phyloP scores from a whole-genome alignment of 805 yeast species.

The Barnettozyma siamensis region DNA sequence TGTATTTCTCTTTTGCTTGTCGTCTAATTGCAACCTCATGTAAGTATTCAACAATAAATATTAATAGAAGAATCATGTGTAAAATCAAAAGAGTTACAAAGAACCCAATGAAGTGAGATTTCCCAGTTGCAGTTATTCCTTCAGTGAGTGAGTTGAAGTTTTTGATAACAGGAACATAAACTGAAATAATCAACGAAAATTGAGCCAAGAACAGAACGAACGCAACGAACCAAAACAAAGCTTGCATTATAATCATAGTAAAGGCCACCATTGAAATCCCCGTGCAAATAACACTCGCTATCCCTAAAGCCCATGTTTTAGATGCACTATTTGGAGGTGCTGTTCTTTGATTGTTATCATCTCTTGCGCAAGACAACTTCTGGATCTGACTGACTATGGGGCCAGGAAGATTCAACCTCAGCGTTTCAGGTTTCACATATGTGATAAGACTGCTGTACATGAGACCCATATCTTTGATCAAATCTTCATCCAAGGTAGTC shows the following conservation, averaged over 20 bases:
- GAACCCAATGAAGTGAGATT: conserved; percentile 1
- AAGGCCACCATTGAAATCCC: background rate
- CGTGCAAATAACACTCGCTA: background rate
- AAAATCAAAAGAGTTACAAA: conserved; percentile 1
- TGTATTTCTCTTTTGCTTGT: no score
- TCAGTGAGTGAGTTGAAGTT: conserved; percentile 1
- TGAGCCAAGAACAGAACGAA: conserved; percentile 1
- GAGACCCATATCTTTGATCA: background rate
- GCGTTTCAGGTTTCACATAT: background rate
- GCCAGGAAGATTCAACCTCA: conserved; percentile 3
- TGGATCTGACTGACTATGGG: background rate
- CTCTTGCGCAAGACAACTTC: conserved; percentile 1
- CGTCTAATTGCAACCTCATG: background rate
- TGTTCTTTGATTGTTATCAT: background rate
- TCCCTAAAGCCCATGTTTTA: conserved; percentile 3
- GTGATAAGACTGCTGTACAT: background rate
- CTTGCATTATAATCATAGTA: no score
- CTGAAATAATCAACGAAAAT: conserved; percentile 1
- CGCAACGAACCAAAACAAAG: background rate
- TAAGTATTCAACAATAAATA: background rate
- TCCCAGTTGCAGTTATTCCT: background rate
- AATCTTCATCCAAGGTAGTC: background rate
- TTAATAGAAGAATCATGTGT: background rate
- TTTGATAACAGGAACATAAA: background rate
- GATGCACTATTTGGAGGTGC: background rate